Evolutionary conservation across 225 moss, liverwort and hornwort species (phyloP), one percentile per base, ranked within the genome.

Genomic region (Climacium dendroides): DNA sequence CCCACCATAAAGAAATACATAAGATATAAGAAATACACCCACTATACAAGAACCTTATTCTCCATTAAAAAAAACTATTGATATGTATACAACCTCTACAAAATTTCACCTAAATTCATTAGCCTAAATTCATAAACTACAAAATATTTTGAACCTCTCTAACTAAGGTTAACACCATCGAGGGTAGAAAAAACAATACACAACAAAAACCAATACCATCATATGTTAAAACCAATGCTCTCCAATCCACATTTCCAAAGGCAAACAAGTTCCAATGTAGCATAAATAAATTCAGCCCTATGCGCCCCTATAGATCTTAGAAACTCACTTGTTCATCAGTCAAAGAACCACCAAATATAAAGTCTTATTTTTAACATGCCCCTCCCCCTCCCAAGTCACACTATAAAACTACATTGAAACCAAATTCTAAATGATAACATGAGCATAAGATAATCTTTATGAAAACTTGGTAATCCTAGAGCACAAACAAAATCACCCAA

Each of bases 1-100:
- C 1, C 15, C 3, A 41, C 3, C 2, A 43, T 15, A 26, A 71
- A 25, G 1, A 15, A 39, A 25, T 0, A 25, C 0, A 1, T 3
- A 70, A 26, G 8, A 26, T 43, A 25, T 43, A 15, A 15, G 2
- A 70, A 70, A 43, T 43, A 2, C 7, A 43, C 1, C 15, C 3
- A 41, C 9, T 41, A 6, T 0, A 28, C 0, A 8, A 26, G 16
- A 28, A 39, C 13, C 4, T 69, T 24, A 39, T 39, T 43, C 3
- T 28, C 28, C 2, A 15, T 6, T 9, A 28, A 71, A 71, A 26
- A 71, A 15, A 1, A 26, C 3, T n/a, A n/a, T n/a, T n/a, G 9
- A 11, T 7, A 28, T 71, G 6, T 9, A 43, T 43, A 71, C 28
- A 26, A 71, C 14, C 24, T 39, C 14, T 5, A 24, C 9, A 71